These are phyloP conservation scores for Talaromyces funiculosus DNA, from an alignment of 2,329 filamentous ascomycete species.

Conservation along the genomic window DNA sequence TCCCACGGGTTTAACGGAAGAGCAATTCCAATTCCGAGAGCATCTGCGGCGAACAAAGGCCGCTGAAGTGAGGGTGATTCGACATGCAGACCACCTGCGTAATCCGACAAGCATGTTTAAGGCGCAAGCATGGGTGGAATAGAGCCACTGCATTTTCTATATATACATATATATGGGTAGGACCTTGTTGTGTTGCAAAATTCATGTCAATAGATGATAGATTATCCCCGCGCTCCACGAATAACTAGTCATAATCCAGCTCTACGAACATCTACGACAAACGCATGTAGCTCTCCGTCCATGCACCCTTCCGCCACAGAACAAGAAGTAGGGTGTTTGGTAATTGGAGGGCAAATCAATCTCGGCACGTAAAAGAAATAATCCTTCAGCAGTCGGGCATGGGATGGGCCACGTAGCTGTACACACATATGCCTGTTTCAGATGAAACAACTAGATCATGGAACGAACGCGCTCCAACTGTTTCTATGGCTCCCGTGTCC, in stretches of 20 bases:
- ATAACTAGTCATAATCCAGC: background rate
- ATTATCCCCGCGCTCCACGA: background rate
- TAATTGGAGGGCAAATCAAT: constrained; percentile 47
- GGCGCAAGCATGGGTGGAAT: constrained; percentile 41
- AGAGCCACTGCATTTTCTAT: background rate
- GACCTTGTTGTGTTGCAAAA: background rate
- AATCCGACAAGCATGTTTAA: constrained; percentile 60
- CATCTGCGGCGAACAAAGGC: constrained; percentile 72
- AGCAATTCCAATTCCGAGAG: constrained; percentile 50
- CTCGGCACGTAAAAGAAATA: constrained; percentile 57
- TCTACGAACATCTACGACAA: constrained; percentile 5
- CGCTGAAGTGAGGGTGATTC: constrained; percentile 78
- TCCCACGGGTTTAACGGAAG: constrained; percentile 20
- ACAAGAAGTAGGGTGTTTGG: constrained; percentile 42
- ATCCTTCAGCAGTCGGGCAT: constrained; percentile 65
- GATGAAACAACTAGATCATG: background rate
- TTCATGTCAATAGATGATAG: background rate
- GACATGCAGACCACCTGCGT: constrained; percentile 64
- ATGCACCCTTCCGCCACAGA: constrained; percentile 42
- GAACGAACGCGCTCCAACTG: background rate
- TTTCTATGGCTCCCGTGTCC: background rate
- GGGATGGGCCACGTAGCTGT: constrained; percentile 56
- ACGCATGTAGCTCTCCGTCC: constrained; percentile 42
- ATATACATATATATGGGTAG: background rate
- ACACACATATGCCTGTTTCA: constrained; percentile 61